Base-by-base conservation (phyloP, 139 green algal genomes). In the Limnomonas spitsbergensis region DNA sequence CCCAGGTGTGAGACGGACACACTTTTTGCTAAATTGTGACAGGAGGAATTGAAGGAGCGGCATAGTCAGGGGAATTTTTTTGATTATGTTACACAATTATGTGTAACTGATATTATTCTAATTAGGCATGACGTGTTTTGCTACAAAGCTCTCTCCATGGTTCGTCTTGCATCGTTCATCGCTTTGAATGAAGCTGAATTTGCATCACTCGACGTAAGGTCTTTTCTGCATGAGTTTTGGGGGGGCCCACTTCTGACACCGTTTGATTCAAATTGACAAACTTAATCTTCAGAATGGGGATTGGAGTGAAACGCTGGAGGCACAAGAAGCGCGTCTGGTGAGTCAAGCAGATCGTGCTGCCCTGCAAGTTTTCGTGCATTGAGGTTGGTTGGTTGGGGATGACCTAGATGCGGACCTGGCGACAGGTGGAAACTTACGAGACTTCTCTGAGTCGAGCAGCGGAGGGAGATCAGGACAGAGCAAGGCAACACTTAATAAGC, bases 201-300 rank as follows among this genome's bases (percentile, higher is more conserved):
- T 61, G 20, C 14, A 61, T 29, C 14, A 14, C 14, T 14, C 14
- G 47, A 61, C 20, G 47, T 61, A 20, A 61, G 47, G n/a, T n/a
- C n/a, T n/a, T 61, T 29, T 61, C 47, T 61, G 47, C 47, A 61
- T 61, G 47, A 29, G 20, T 61, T n/a, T n/a, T n/a, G n/a, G n/a
- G n/a, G n/a, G n/a, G n/a, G 47, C 47, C 20, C 14, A 61, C 20
- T 61, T 61, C 20, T 61, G 14, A 61, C 20, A 61, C 14, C 47
- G 14, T 61, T 61, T 61, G 47, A 61, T 61, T 61, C 20, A 61
- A 61, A 61, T 61, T 78, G 77, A n/a, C 27, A 61, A 24, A 67
- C 66, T 38, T 78, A 20, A 61, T 82, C 77, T 82, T 77, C 47
- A 61, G 47, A 14, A 61, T 61, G 47, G 20, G 47, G 47, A 61